These are phyloP conservation scores for Podospora comata DNA, from an alignment of 495 filamentous ascomycete species.

Conservation along the genomic window DNA sequence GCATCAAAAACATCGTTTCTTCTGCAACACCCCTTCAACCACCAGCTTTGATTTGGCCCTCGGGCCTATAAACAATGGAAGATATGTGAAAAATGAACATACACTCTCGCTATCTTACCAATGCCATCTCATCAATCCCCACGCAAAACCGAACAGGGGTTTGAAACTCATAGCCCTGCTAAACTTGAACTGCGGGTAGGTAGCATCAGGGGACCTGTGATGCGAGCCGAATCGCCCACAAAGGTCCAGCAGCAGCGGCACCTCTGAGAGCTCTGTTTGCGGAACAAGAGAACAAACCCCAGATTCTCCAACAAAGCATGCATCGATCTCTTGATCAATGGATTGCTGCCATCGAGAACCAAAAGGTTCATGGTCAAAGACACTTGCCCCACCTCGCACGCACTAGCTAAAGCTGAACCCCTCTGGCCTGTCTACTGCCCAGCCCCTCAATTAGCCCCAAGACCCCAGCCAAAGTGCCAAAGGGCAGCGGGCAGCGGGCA, in stretches of 20 bases:
- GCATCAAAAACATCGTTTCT: not conserved
- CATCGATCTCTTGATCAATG: not conserved
- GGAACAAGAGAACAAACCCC: not conserved
- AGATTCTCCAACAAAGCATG: not conserved
- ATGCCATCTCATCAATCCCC: not conserved
- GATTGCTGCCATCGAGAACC: not conserved
- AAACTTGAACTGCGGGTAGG: not conserved
- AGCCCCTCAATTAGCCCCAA: constrained; percentile 9
- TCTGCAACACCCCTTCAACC: not conserved
- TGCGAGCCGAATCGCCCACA: not conserved
- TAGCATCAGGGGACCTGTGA: not conserved
- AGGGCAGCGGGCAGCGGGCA: constrained; percentile 4
- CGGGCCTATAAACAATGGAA: too few species aligned
- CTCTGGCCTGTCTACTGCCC: not conserved
- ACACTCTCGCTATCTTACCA: not conserved
- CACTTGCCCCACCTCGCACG: not conserved
- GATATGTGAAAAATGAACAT: not conserved
- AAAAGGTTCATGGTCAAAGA: not conserved
- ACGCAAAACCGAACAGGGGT: not conserved
- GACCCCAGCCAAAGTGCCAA: not conserved
- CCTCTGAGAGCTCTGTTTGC: not conserved
- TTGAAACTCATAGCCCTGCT: not conserved
- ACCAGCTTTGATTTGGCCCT: too few species aligned
- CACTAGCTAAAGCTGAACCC: not conserved
- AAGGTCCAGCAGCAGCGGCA: not conserved